These are phyloP conservation scores for Prunus mume DNA, from an alignment of 306 rosid genomes.

Conservation along the genomic window DNA sequence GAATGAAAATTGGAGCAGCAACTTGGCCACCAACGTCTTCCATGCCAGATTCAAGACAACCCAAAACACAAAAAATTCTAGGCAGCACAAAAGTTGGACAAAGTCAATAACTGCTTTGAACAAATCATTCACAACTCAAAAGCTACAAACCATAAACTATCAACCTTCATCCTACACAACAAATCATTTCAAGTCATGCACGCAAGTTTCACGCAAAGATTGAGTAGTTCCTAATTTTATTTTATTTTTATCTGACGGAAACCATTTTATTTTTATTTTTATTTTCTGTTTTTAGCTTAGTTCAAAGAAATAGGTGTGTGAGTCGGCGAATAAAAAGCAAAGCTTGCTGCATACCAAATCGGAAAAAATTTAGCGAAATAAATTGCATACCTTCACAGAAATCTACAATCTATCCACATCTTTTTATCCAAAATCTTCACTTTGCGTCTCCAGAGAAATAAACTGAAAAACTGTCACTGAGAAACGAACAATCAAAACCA, in stretches of 20 bases:
- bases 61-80: neutral
- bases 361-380: neutral
- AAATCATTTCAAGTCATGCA: neutral
- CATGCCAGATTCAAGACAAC: slow-evolving; percentile 31
- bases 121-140: neutral
- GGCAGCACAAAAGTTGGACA: neutral
- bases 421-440: neutral
- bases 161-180: neutral
- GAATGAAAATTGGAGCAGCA: slow-evolving; percentile 52
- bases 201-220: slow-evolving; percentile 2
- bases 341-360: neutral
- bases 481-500: neutral
- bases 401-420: slow-evolving; percentile 3
- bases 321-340: neutral
- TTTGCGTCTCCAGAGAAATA: neutral
- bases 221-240: neutral
- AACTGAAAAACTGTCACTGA: neutral
- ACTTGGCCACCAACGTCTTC: slow-evolving; percentile 64
- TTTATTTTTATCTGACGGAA: too few species aligned
- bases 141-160: neutral
- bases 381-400: slow-evolving; percentile 2
- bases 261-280: neutral
- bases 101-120: neutral
- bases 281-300: neutral
- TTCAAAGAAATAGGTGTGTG: neutral